Evolutionary conservation across 352 stramenopile genomes (phyloP), one percentile per base, ranked within the genome.

Genomic region (Phytophthora pisi): DNA sequence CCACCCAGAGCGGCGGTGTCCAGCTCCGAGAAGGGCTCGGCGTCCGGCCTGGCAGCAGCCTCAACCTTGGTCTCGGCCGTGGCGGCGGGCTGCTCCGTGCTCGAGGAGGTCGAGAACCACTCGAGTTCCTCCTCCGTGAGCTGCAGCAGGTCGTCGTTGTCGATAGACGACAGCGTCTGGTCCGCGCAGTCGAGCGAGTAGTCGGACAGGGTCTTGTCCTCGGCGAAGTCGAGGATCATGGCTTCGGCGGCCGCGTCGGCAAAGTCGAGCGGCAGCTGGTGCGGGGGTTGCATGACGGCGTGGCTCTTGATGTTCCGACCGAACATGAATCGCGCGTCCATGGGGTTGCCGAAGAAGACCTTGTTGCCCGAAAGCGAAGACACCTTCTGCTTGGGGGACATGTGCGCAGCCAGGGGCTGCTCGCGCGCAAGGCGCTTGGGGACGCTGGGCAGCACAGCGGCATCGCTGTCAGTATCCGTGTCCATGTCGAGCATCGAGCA

Each of bases 51-150:
- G 10, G 10, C 47, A 5, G 62, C 52, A 24, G 64, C 43, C 28
- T 65, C 52, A 15, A 47, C 28, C 49, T 58, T 70, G 38, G 50
- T n/a, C 3, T 53, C 49, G n/a, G 6, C 13, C 13, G n/a, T 71
- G 18, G 49, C 43, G 7, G 28, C 11, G 26, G 46, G 50, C n/a
- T 67, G 52, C 20, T 74, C 76, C 36, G 56, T 65, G 30, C 66
- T 20, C 20, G 20, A 68, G 2, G 78, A 75, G 28, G 74, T 73
- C 13, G 86, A 91, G 65, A 95, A 95, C 87, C 87, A 95, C 57
- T 93, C 87, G 30, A 93, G 74, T 51, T 93, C 85, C 56, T 95
- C 86, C 65, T 93, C 85, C 5, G 84, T 92, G 8, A 93, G 77
- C 65, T 92, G 83, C 38, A 95, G 66, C 47, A 93, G 62, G 42